Base-by-base conservation (phyloP, 2,329 filamentous ascomycete species). In the Trichoderma brevicompactum region DNA sequence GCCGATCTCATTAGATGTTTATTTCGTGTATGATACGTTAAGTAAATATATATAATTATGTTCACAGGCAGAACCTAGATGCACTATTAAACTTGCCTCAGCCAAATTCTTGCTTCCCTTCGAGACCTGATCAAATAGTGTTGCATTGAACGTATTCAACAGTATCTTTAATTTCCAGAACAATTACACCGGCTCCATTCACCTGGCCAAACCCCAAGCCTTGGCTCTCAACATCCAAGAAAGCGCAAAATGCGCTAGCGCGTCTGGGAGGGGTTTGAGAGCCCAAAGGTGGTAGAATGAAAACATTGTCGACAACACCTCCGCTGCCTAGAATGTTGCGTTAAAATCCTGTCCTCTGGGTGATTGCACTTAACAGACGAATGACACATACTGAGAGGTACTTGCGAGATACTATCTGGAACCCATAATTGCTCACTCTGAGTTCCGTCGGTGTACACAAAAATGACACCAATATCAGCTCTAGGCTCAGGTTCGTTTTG, bases 61-160 rank as follows among this genome's bases (percentile, higher is more conserved):
- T 28, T 28, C 23, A 28, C 23, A 28, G 23, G 23, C 23, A 28
- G 23, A 28, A 5, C 23, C 23, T 5, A 28, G 5, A 5, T 28
- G 23, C 23, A 28, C 23, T 28, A 28, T 28, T 28, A 28, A 28
- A 28, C 23, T 28, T 28, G 23, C 23, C 23, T 8, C 7, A 12
- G 19, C 38, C 28, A 28, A n/a, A 8, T 5, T 23, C 38, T 8
- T 8, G n/a, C 13, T 7, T n/a, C 38, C 7, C 38, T 13, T 15
- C 38, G 15, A 36, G 19, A 4, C n/a, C 36, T 7, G 28, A 5
- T 44, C 32, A 56, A 3, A 15, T 23, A 56, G 28, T 44, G 15
- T 44, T 56, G 54, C 54, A 56, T 10, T 56, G 54, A 34, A 56
- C 54, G 13, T 8, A 56, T 40, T 56, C 54, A 28, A 56, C 34